Evolutionary conservation across 352 stramenopile species (phyloP), one percentile per base, ranked within the genome.

Genomic region (Poterioochromonas sp.): DNA sequence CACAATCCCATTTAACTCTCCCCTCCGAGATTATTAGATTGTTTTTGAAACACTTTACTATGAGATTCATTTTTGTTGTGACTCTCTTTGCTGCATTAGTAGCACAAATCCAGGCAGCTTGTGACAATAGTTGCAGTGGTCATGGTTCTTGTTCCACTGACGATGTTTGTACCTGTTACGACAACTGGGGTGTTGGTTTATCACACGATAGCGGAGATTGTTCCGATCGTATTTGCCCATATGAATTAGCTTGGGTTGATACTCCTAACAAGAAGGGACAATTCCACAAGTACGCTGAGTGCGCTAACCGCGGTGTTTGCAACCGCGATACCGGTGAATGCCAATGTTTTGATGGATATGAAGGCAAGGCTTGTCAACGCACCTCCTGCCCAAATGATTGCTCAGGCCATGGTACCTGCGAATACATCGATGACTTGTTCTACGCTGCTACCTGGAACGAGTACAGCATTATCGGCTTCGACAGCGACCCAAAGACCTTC

Each of bases 361-460:
- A 86, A 82, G 86, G 86, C 41, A 85, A 87, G 70, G 86, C 62
- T 49, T 88, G 85, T 76, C 82, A 80, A 51, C 76, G 80, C 64
- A 80, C 84, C 79, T 80, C 82, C 18, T 88, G 85, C 44, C 84
- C 85, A 18, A 83, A 81, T 60, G 65, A 86, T 76, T 88, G 85
- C 76, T 87, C 83, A 58, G 86, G 86, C 0, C 83, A 89, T 73
- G 86, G 85, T 69, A 87, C 84, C 37, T 90, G 86, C 80, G 79
- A 88, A 63, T 90, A 84, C 79, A 85, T 86, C 76, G 84, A 85
- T 51, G 84, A 90, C 62, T 79, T 89, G 68, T 73, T 82, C 37
- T 83, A 85, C 62, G 84, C 83, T 64, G 65, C 37, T 35, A 54
- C 41, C 26, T 29, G 41, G 15, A 35, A 53, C 53, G 65, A 74